phyloP scores from a whole-genome alignment of 2,329 filamentous ascomycete species.

The Ophiocordyceps camponoti-floridani region DNA sequence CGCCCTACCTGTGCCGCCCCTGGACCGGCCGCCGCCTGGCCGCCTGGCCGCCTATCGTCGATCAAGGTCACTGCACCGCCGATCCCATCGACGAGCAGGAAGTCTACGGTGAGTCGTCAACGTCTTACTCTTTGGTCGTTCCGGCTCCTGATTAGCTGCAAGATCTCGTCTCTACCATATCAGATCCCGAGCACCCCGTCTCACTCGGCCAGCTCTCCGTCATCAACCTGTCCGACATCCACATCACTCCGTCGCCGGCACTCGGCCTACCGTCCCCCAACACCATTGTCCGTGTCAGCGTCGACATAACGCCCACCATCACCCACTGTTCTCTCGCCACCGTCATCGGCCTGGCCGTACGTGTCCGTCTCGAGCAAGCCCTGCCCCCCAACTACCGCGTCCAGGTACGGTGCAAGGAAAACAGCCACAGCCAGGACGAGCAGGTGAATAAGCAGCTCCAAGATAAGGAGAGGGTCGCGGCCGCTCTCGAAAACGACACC shows the following conservation, averaged over 20 bases:
- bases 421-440: conserved; percentile 85
- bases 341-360: conserved; percentile 84
- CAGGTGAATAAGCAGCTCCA: conserved; percentile 93
- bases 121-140: not conserved
- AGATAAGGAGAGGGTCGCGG: conserved; percentile 92
- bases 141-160: not conserved
- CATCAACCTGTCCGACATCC: conserved; percentile 88
- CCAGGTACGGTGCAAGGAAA: conserved; percentile 87
- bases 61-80: conserved; percentile 38
- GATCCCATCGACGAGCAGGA: conserved; percentile 95
- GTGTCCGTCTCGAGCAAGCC: conserved; percentile 78
- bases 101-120: conserved; percentile 54
- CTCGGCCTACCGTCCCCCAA: conserved; percentile 23
- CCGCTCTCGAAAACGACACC: conserved; percentile 84
- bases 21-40: conserved; percentile 17
- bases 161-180: conserved; percentile 91
- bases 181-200: conserved; percentile 89
- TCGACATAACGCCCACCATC: conserved; percentile 89
- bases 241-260: conserved; percentile 36
- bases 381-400: conserved; percentile 83
- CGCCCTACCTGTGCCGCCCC: conserved; percentile 22
- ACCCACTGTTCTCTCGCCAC: conserved; percentile 94
- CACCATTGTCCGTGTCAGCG: conserved; percentile 54
- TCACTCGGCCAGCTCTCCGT: conserved; percentile 87
- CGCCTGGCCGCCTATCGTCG: conserved; percentile 15